These are phyloP conservation scores for Kodamaea derodonti DNA, from an alignment of 1,139 yeast genomes.

Conservation along the genomic window DNA sequence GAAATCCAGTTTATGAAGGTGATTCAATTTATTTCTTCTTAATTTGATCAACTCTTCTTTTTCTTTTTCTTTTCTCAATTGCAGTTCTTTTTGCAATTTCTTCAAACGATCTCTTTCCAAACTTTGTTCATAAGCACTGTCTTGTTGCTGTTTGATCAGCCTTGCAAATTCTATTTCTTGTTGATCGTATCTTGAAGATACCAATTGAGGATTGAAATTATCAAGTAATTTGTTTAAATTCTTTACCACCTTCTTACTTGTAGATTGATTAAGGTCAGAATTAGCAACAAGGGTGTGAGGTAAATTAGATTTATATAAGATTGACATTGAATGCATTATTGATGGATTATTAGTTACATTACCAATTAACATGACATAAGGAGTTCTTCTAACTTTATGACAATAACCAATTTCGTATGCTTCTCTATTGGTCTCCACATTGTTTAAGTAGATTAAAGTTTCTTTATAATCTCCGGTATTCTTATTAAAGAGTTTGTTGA, in stretches of 20 bases:
- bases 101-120: conserved; percentile 42
- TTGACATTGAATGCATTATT: conserved; percentile 51
- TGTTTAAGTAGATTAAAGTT: conserved; percentile 40
- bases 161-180: conserved; percentile 52
- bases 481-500: conserved; percentile 31
- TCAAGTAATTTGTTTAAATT: conserved; percentile 35
- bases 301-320: conserved; percentile 40
- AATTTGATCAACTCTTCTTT: neutral
- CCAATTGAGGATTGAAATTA: conserved; percentile 49
- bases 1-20: conserved; percentile 4
- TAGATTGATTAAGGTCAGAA: conserved; percentile 15
- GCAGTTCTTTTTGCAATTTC: conserved; percentile 27
- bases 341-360: conserved; percentile 50
- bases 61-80: conserved; percentile 4
- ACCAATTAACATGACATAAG: conserved; percentile 44
- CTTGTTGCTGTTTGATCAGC: conserved; percentile 51
- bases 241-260: conserved; percentile 27
- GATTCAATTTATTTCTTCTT: conserved; percentile 2
- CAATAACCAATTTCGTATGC: conserved; percentile 47
- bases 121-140: conserved; percentile 51
- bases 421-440: conserved; percentile 42
- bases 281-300: conserved; percentile 18
- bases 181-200: conserved; percentile 48
- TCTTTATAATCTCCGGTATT: conserved; percentile 32
- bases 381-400: conserved; percentile 38